Percentiles rank a stretch among this genome's conserved stretches.
These are phyloP conservation scores for Tuber aestivum DNA, from an alignment of 495 filamentous ascomycete species.

Conservation along the genomic window DNA sequence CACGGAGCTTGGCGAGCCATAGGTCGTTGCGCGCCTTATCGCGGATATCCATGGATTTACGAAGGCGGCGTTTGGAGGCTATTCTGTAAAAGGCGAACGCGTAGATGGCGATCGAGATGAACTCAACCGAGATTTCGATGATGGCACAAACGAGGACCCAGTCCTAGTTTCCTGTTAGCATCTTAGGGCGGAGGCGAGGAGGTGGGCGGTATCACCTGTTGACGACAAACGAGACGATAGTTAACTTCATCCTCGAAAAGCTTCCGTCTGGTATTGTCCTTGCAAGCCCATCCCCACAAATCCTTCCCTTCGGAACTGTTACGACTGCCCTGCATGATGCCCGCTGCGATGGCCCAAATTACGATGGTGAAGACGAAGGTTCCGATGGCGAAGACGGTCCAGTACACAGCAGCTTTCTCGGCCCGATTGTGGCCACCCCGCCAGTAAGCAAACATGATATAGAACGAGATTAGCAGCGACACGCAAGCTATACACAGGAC, in stretches of 20 bases:
- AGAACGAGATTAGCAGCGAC: slow-evolving; percentile 69
- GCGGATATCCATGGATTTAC: slow-evolving; percentile 91
- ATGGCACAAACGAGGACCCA: slow-evolving; percentile 95
- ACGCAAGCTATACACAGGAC: slow-evolving; percentile 70
- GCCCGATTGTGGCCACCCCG: slow-evolving; percentile 81
- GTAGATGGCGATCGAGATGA: slow-evolving; percentile 87
- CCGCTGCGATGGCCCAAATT: slow-evolving; percentile 87
- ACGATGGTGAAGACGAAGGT: slow-evolving; percentile 92
- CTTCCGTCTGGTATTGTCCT: slow-evolving; percentile 70
- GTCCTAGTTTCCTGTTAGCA: slow-evolving; percentile 55
- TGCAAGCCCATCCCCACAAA: slow-evolving; percentile 95
- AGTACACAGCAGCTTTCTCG: slow-evolving; percentile 88
- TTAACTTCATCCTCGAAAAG: slow-evolving; percentile 71
- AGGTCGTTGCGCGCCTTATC: slow-evolving; percentile 89
- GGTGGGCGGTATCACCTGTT: slow-evolving; percentile 57
- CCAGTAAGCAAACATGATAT: slow-evolving; percentile 81
- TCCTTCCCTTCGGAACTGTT: slow-evolving; percentile 69
- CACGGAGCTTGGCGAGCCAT: slow-evolving; percentile 88
- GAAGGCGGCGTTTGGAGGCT: slow-evolving; percentile 87
- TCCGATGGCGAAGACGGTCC: slow-evolving; percentile 80
- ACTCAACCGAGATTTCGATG: slow-evolving; percentile 91
- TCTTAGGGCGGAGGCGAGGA: neutral
- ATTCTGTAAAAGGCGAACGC: slow-evolving; percentile 91
- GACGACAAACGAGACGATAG: slow-evolving; percentile 88
- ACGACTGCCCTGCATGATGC: slow-evolving; percentile 70